Conservation (phyloP, 1,139 yeast species). For the Hansenula lynferdii region DNA sequence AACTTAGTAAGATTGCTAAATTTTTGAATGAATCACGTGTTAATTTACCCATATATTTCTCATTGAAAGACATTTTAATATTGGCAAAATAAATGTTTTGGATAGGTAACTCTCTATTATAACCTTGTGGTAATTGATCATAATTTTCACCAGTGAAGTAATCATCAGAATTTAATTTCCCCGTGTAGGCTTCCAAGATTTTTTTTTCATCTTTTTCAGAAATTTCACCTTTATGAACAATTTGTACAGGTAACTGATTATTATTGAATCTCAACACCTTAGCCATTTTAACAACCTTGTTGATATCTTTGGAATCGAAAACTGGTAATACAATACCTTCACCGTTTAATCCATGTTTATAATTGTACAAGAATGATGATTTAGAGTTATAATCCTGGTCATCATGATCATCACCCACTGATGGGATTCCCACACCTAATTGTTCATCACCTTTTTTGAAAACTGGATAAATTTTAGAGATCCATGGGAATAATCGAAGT, state of each 20-base stretch:
- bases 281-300: not conserved
- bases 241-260: slow-evolving; percentile 3
- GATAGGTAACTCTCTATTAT: slow-evolving; percentile 7
- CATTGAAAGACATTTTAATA: slow-evolving; percentile 7
- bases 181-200: slow-evolving; percentile 6
- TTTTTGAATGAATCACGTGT: slow-evolving; percentile 8
- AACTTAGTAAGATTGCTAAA: slow-evolving; percentile 2
- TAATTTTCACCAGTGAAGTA: slow-evolving; percentile 2
- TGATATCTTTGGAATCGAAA: not conserved
- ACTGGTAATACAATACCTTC: slow-evolving; percentile 5
- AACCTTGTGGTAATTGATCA: slow-evolving; percentile 5
- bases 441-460: slow-evolving; percentile 6
- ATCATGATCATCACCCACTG: slow-evolving; percentile 6
- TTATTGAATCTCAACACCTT: slow-evolving; percentile 3
- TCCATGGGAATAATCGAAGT: slow-evolving; percentile 13
- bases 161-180: not conserved
- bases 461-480: slow-evolving; percentile 11
- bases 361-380: slow-evolving; percentile 6
- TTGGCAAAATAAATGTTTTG: slow-evolving; percentile 13
- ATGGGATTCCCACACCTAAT: slow-evolving; percentile 7
- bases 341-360: slow-evolving; percentile 4
- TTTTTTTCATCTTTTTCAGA: slow-evolving; percentile 1
- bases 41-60: too few species aligned
- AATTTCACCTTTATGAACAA: slow-evolving; percentile 5
- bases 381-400: slow-evolving; percentile 6